Evolutionary conservation across 176 grass and related monocot species (phyloP).

Genomic region (Panicum miliaceum): DNA sequence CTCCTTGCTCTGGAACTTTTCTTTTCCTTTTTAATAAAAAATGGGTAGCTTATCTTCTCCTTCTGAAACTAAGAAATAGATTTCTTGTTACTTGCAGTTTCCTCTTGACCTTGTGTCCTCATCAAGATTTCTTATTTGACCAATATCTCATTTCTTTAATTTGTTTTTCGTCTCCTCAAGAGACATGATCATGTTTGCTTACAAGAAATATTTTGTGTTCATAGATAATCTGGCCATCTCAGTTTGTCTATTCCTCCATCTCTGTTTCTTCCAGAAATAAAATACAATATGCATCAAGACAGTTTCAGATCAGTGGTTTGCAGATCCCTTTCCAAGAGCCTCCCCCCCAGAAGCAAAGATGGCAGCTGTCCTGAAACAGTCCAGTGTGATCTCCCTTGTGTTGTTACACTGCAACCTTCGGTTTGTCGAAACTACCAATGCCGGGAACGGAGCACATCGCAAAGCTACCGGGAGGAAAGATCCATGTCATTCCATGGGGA

Average conservation of each 20-base stretch:
- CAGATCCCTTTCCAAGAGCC: constrained; percentile 79
- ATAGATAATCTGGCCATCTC: constrained; percentile 42
- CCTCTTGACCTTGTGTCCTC: constrained; percentile 7
- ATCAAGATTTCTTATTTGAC: constrained; percentile 22
- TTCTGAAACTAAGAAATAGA: not conserved
- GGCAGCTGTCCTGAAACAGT: constrained; percentile 33
- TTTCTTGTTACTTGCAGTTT: constrained; percentile 30
- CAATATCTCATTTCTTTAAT: not conserved
- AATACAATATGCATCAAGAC: constrained; percentile 76
- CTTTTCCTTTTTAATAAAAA: not conserved
- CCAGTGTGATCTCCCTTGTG: constrained; percentile 27
- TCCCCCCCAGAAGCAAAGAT: constrained; percentile 52
- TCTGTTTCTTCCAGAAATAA: constrained; percentile 37
- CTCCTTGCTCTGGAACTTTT: not conserved
- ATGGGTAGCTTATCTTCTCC: not conserved
- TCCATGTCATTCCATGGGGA: constrained; percentile 48
- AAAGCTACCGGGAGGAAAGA: constrained; percentile 50
- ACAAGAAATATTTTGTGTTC: constrained; percentile 14
- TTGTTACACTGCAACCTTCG: constrained; percentile 53
- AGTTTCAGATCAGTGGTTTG: constrained; percentile 85
- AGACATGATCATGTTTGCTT: constrained; percentile 23
- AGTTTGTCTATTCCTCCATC: constrained; percentile 4
- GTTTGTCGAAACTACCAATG: constrained; percentile 42
- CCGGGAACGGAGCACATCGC: constrained; percentile 27
- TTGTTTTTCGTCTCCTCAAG: not conserved